Conservation (phyloP, 1,139 yeast species). For the Candida sp. region DNA sequence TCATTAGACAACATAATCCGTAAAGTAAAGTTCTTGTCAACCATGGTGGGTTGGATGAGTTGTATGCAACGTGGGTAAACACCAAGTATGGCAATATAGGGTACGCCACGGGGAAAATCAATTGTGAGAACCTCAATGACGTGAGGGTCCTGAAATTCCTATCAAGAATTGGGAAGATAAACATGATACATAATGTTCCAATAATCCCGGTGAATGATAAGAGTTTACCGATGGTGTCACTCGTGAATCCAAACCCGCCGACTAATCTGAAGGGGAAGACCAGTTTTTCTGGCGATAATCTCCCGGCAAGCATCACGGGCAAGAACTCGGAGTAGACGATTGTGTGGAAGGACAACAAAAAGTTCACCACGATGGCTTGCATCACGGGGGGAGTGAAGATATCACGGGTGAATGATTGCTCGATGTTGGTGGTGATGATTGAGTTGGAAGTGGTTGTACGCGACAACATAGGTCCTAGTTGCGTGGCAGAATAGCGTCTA, state of each 20-base stretch:
- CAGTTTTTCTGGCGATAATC: conserved; percentile 34
- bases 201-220: conserved; percentile 60
- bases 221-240: conserved; percentile 56
- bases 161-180: conserved; percentile 61
- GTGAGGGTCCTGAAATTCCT: conserved; percentile 48
- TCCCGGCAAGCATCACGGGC: conserved; percentile 61
- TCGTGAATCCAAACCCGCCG: conserved; percentile 37
- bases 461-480: conserved; percentile 16
- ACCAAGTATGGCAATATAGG: conserved; percentile 53
- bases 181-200: conserved; percentile 55
- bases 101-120: conserved; percentile 52
- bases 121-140: conserved; percentile 44
- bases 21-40: conserved; percentile 27
- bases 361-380: conserved; percentile 43
- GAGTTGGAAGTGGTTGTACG: conserved; percentile 14
- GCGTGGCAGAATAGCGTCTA: conserved; percentile 42
- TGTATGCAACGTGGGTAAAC: conserved; percentile 41
- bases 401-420: conserved; percentile 15
- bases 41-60: conserved; percentile 25
- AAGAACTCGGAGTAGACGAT: conserved; percentile 59
- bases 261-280: conserved; percentile 30
- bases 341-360: conserved; percentile 52
- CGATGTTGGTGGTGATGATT: conserved; percentile 12
- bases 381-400: conserved; percentile 41
- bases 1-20: conserved; percentile 28